phyloP scores from a whole-genome alignment of 2,329 filamentous ascomycete genomes.

The Sporothrix protearum region DNA sequence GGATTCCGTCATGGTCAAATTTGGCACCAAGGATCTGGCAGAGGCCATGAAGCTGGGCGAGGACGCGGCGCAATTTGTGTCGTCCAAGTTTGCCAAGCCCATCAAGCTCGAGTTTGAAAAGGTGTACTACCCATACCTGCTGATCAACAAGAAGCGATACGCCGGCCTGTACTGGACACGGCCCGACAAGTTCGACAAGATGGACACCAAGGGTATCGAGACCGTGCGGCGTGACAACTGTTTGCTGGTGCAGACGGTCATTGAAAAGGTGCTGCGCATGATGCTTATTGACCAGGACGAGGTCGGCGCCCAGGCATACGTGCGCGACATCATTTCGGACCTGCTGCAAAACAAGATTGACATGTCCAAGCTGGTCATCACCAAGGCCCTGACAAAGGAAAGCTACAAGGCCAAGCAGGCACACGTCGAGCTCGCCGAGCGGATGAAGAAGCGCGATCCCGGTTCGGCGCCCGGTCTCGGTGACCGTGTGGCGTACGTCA shows the following conservation, averaged over 20 bases:
- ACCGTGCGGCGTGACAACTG: conserved; percentile 97
- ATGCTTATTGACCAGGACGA: conserved; percentile 92
- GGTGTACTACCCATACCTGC: conserved; percentile 93
- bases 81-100: conserved; percentile 87
- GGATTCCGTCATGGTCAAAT: conserved; percentile 99
- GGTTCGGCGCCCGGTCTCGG: conserved; percentile 90
- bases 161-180: conserved; percentile 98
- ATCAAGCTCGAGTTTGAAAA: conserved; percentile 99
- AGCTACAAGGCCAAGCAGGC: conserved; percentile 91
- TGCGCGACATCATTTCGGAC: conserved; percentile 93
- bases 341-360: conserved; percentile 96
- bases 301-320: conserved; percentile 90
- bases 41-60: conserved; percentile 95
- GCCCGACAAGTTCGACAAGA: conserved; percentile 93
- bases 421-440: conserved; percentile 89
- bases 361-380: conserved; percentile 99
- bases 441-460: conserved; percentile 95
- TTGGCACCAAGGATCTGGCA: conserved; percentile 79
- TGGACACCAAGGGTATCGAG: conserved; percentile 99
- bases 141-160: conserved; percentile 99
- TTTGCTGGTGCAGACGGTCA: conserved; percentile 89
- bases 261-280: conserved; percentile 93
- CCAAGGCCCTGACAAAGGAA: conserved; percentile 88
- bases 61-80: conserved; percentile 84
- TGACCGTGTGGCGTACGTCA: conserved; percentile 97